These are phyloP conservation scores for Polygonum maritimum DNA, from an alignment of 148 eudicot genomes.

Conservation along the genomic window DNA sequence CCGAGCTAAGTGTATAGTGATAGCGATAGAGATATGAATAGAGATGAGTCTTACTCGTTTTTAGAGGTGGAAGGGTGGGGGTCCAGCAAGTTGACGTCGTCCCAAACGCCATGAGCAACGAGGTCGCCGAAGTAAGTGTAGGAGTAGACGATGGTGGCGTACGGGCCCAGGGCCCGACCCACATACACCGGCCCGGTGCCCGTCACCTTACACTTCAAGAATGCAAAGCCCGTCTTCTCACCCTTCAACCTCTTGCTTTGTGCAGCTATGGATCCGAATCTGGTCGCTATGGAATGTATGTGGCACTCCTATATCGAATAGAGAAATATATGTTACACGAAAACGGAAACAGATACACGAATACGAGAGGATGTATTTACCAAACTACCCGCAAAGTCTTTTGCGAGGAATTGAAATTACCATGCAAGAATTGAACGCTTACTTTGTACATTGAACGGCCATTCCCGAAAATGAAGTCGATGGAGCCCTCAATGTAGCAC, in stretches of 20 bases:
- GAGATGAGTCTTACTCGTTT: conserved; percentile 43
- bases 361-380: not conserved
- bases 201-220: conserved; percentile 70
- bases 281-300: conserved; percentile 77
- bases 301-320: conserved; percentile 47
- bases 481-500: conserved; percentile 93
- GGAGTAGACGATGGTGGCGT: conserved; percentile 80
- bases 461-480: conserved; percentile 96
- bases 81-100: conserved; percentile 46
- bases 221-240: conserved; percentile 87
- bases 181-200: conserved; percentile 82
- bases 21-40: not conserved
- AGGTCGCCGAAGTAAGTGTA: conserved; percentile 78
- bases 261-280: conserved; percentile 94
- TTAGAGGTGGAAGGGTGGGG: conserved; percentile 39
- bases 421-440: conserved; percentile 3
- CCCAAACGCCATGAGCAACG: conserved; percentile 94
- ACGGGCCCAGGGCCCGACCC: conserved; percentile 97
- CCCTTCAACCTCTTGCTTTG: conserved; percentile 49
- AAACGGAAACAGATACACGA: too few relatives aligned
- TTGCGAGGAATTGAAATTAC: not conserved
- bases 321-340: not conserved
- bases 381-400: not conserved
- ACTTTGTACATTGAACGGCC: conserved; percentile 98
- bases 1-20: not conserved